These are phyloP conservation scores for button mushroom (Agaricus bisporus) DNA, from an alignment of 768 basidiomycete genomes.

Conservation along the genomic window DNA sequence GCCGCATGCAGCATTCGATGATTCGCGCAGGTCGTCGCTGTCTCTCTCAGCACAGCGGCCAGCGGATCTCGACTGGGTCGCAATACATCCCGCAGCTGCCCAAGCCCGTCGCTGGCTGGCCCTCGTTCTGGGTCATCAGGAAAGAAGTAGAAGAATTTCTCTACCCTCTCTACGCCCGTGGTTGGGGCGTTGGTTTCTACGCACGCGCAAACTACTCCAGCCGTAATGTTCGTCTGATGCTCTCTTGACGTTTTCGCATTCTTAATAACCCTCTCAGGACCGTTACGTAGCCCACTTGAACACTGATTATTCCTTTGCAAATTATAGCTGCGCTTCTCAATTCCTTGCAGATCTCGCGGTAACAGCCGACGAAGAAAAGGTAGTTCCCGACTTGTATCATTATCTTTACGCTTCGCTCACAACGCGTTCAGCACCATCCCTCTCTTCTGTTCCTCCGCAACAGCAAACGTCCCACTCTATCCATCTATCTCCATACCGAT, in stretches of 20 bases:
- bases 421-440: not conserved
- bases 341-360: not conserved
- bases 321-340: conserved; percentile 4
- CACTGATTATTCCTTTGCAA: conserved; percentile 3
- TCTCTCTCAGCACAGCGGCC: too few relatives aligned
- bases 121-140: conserved; percentile 3
- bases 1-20: too few relatives aligned
- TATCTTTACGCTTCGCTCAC: not conserved
- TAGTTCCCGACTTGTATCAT: not conserved
- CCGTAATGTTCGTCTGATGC: not conserved
- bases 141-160: conserved; percentile 2
- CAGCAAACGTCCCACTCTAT: not conserved
- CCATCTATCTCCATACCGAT: not conserved
- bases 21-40: too few relatives aligned
- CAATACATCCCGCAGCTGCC: not conserved
- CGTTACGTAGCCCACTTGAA: conserved; percentile 1
- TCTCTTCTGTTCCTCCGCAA: not conserved
- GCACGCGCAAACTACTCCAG: not conserved
- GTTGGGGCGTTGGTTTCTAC: conserved; percentile 5
- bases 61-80: not conserved
- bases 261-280: not conserved
- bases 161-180: conserved; percentile 5
- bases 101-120: not conserved
- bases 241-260: not conserved
- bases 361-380: not conserved